A percentile compares a stretch with the other conserved stretches of the same genome.
Evolutionary conservation across 129 eudicot species (phyloP).

Genomic region (Gnaphalium uliginosum): DNA sequence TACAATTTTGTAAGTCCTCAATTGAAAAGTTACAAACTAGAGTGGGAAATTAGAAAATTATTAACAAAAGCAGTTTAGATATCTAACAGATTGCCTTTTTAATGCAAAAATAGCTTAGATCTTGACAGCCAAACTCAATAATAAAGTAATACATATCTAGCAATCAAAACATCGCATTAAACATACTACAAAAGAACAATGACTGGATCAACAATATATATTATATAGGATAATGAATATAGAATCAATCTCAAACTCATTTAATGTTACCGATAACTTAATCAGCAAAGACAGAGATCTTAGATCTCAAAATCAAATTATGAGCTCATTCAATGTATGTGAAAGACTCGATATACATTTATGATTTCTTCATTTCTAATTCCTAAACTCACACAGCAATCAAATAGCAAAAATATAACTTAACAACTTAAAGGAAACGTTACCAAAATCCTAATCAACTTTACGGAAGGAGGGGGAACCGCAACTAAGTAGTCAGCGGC

Average conservation of each 20-base stretch:
- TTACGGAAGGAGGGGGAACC: constrained; percentile 14
- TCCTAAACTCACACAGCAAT: constrained; percentile 18
- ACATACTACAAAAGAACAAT: neutral
- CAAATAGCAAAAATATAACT: constrained; percentile 5
- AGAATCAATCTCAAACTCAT: constrained; percentile 4
- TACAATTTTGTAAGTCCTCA: constrained; percentile 3
- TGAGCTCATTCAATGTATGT: constrained; percentile 14
- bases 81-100: neutral
- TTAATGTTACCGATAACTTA: constrained; percentile 9
- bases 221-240: neutral
- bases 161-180: neutral
- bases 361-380: neutral
- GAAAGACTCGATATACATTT: constrained; percentile 7
- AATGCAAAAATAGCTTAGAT: neutral
- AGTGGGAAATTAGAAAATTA: neutral
- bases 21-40: constrained; percentile 12
- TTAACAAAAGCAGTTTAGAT: neutral
- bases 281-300: constrained; percentile 9
- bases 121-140: constrained; percentile 13
- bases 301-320: constrained; percentile 8
- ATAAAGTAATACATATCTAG: neutral
- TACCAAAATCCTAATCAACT: constrained; percentile 3
- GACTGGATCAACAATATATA: neutral
- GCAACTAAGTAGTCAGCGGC: neutral
- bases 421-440: neutral